phyloP scores from a whole-genome alignment of 1,284 basidiomycete genomes.

The Irpex rosettiformis region DNA sequence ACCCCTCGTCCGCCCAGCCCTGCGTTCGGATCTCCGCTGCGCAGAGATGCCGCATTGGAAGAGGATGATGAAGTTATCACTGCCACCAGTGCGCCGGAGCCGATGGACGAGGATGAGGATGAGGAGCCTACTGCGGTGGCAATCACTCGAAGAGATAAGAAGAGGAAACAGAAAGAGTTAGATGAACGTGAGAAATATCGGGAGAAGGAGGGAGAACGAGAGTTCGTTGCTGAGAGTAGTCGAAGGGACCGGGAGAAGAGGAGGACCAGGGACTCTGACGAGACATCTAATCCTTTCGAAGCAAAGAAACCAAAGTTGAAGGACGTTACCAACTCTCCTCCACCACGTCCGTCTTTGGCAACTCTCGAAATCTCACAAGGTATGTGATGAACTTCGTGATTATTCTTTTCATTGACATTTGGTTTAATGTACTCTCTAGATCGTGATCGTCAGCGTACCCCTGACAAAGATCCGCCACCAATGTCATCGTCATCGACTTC shows the following conservation, averaged over 20 bases:
- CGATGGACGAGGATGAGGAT: slow-evolving; percentile 30
- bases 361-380: slow-evolving; percentile 35
- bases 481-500: slow-evolving; percentile 25
- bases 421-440: slow-evolving; percentile 22
- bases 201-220: slow-evolving; percentile 29
- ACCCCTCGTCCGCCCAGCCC: slow-evolving; percentile 57
- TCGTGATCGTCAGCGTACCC: slow-evolving; percentile 36
- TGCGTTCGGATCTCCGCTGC: slow-evolving; percentile 61
- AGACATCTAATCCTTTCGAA: slow-evolving; percentile 29
- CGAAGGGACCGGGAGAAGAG: slow-evolving; percentile 36
- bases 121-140: slow-evolving; percentile 26
- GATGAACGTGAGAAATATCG: slow-evolving; percentile 18
- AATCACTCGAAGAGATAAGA: slow-evolving; percentile 28
- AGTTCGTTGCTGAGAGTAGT: slow-evolving; percentile 23
- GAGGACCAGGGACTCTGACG: slow-evolving; percentile 32
- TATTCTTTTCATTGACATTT: not conserved
- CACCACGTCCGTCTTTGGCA: slow-evolving; percentile 32
- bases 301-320: slow-evolving; percentile 51
- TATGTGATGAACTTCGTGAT: slow-evolving; percentile 11
- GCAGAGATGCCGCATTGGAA: slow-evolving; percentile 48
- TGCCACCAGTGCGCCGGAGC: slow-evolving; percentile 18
- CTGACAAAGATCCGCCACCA: slow-evolving; percentile 34
- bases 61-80: slow-evolving; percentile 52
- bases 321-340: slow-evolving; percentile 61
- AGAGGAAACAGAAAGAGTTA: slow-evolving; percentile 29